phyloP scores from a whole-genome alignment of 2,329 filamentous ascomycete species.

The Penicillium freii region DNA sequence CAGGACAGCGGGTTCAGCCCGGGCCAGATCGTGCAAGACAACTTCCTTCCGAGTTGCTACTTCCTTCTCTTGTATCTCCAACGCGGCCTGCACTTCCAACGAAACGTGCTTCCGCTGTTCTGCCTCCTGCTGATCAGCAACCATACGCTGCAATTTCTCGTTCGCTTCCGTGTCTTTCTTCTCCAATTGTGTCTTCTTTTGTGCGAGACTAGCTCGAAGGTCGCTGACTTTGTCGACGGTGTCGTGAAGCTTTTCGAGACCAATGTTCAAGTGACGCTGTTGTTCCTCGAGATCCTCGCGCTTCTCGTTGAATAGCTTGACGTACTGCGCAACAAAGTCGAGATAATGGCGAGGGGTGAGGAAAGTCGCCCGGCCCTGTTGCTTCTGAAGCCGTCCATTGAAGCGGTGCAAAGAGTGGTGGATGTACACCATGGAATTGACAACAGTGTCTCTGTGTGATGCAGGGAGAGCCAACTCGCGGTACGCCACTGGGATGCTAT shows the following conservation, averaged over 20 bases:
- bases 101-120: conserved; percentile 87
- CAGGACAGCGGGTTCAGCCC: conserved; percentile 86
- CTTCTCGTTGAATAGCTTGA: conserved; percentile 96
- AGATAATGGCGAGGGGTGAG: conserved; percentile 95
- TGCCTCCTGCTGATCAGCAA: conserved; percentile 90
- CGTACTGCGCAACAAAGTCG: conserved; percentile 97
- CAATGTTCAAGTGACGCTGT: conserved; percentile 95
- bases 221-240: conserved; percentile 97
- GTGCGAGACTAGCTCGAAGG: conserved; percentile 80
- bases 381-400: conserved; percentile 82
- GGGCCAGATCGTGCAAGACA: conserved; percentile 81
- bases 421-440: conserved; percentile 99
- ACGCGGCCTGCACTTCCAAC: conserved; percentile 78
- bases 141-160: conserved; percentile 95
- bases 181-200: conserved; percentile 92
- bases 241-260: conserved; percentile 93
- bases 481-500: conserved; percentile 91
- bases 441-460: conserved; percentile 83
- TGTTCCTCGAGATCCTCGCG: conserved; percentile 98
- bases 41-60: conserved; percentile 80
- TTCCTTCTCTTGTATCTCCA: conserved; percentile 86
- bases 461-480: conserved; percentile 79
- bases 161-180: conserved; percentile 94
- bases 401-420: conserved; percentile 91
- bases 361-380: conserved; percentile 89